Base-by-base conservation (phyloP, 768 basidiomycete genomes). In the Porpolomopsis calyptriformis region DNA sequence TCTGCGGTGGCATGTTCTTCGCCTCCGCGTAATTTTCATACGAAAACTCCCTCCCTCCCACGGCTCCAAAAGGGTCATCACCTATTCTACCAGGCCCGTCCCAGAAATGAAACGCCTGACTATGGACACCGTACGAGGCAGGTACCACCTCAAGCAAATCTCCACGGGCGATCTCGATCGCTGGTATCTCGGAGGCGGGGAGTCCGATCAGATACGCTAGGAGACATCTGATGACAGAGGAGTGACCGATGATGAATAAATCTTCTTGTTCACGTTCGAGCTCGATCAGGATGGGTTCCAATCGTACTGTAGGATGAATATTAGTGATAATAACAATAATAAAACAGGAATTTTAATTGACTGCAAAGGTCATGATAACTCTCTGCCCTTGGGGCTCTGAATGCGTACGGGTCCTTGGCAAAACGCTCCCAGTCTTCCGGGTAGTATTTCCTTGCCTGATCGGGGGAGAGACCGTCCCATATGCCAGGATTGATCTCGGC, bases 401-500 rank as follows among this genome's bases (percentile, higher is more conserved):
- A 92, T 10, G 85, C 73, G 58, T 98, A 98, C 1, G 94, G 94
- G 57, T 99, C 94, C 55, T 82, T 83, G 38, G 85, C 69, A 67
- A 94, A 93, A 20, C 90, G 73, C 51, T 85, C 85, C 88, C 88
- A 98, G 60, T 99, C 96, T 45, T 83, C 85, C 0, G 94, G 88
- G 61, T 93, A 98, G 55, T 80, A 81, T 61, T 82, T 83, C 61
- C 81, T 80, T 16, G 90, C 92, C 57, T 94, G 83, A 52, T 89
- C 86, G 1, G 88, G 84, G 1, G 84, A 86, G 31, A 98, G 72
- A 0, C 96, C 96, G 60, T 98, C 96, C 92, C 93, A 96, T 14
- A 98, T 81, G 5, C 85, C 94, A 43, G 93, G 94, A 57, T 99
- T 99, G 58, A 98, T 96, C 68, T 99, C 96, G 43, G 82, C 73